Conservation (phyloP, 257 asterid species). For the Coffea canephora region DNA sequence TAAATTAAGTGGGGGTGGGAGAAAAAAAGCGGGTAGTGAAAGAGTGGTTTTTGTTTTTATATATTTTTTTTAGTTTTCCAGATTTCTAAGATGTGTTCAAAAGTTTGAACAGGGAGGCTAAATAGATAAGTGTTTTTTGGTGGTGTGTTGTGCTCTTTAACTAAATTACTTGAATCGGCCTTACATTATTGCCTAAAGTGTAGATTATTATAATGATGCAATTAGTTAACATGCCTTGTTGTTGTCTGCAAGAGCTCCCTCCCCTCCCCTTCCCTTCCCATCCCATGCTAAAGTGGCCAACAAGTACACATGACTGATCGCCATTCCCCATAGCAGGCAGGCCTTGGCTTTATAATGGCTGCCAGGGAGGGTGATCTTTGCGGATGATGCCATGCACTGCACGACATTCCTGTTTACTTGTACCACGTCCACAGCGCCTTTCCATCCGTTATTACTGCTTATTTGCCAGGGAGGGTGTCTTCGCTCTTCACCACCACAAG, state of each 20-base stretch:
- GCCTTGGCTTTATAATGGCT: constrained; percentile 28
- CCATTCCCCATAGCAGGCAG: constrained; percentile 8
- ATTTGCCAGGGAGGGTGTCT: too few species aligned
- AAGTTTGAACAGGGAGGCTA: constrained; percentile 30
- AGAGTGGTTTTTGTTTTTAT: neutral
- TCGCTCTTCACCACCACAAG: too few species aligned
- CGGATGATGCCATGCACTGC: constrained; percentile 36
- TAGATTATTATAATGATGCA: constrained; percentile 44
- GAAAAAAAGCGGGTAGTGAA: neutral
- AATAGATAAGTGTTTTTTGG: constrained; percentile 26
- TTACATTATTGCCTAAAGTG: constrained; percentile 49
- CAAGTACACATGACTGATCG: constrained; percentile 48
- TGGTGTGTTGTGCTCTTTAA: constrained; percentile 15
- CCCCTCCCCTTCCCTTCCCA: neutral
- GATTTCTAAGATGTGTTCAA: constrained; percentile 20
- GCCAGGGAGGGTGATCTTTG: constrained; percentile 32
- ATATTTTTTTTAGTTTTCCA: neutral
- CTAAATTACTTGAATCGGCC: constrained; percentile 23
- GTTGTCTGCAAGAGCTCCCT: constrained; percentile 42
- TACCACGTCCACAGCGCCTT: neutral
- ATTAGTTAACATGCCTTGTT: constrained; percentile 38
- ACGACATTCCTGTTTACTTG: constrained; percentile 15
- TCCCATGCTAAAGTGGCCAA: constrained; percentile 60
- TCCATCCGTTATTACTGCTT: neutral
- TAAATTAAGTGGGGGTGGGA: neutral